These are phyloP conservation scores for Diplotaxis tenuifolia DNA, from an alignment of 345 rosid species.

Conservation along the genomic window DNA sequence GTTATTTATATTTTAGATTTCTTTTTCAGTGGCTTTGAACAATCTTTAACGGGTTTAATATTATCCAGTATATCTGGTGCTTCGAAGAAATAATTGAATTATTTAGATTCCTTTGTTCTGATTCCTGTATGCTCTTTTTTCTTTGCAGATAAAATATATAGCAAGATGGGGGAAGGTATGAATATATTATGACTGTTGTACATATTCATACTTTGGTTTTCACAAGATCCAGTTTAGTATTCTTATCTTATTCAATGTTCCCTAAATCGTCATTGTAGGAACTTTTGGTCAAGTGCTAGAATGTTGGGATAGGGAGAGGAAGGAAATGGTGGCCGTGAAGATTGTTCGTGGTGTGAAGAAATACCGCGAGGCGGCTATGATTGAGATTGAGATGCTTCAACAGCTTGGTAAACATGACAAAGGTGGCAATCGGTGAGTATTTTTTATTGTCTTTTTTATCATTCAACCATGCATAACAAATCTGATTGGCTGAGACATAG, in stretches of 20 bases:
- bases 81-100: slow-evolving; percentile 4
- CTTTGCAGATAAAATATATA: slow-evolving; percentile 68
- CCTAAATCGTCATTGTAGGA: slow-evolving; percentile 38
- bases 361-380: slow-evolving; percentile 92
- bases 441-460: background rate
- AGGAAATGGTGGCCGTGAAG: slow-evolving; percentile 89
- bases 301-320: slow-evolving; percentile 87
- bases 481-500: slow-evolving; percentile 18
- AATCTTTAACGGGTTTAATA: background rate
- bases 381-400: slow-evolving; percentile 79
- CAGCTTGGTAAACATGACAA: slow-evolving; percentile 82
- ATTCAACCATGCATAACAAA: slow-evolving; percentile 7
- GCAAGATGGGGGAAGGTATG: slow-evolving; percentile 95
- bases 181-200: background rate
- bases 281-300: slow-evolving; percentile 92
- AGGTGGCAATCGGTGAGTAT: slow-evolving; percentile 79
- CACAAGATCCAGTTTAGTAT: background rate
- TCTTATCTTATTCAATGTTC: slow-evolving; percentile 6
- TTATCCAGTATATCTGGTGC: slow-evolving; percentile 17
- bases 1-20: background rate
- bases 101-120: background rate
- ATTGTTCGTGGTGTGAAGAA: slow-evolving; percentile 86
- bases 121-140: slow-evolving; percentile 1
- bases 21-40: background rate
- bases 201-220: slow-evolving; percentile 16